These are phyloP conservation scores for Talaromyces sp. DNA, from an alignment of 2,329 filamentous ascomycete genomes.

Conservation along the genomic window DNA sequence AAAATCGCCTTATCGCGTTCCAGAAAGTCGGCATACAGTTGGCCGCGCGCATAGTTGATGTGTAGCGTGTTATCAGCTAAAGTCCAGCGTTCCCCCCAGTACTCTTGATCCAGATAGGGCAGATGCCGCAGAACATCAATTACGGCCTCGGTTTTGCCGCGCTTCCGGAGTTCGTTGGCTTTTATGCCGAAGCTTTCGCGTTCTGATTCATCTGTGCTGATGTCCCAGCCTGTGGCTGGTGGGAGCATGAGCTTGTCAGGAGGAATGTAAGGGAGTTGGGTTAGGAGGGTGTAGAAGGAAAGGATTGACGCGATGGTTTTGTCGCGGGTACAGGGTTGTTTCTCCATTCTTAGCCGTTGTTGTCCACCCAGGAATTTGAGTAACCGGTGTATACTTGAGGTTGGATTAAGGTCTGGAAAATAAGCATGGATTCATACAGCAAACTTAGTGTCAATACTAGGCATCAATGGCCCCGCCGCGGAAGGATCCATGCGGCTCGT, in stretches of 20 bases:
- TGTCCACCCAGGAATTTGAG: neutral
- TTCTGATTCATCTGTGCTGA: neutral
- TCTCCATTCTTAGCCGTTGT: neutral
- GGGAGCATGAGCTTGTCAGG: constrained; percentile 14
- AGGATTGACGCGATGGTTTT: constrained; percentile 11
- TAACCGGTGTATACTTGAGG: neutral
- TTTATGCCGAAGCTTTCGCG: neutral
- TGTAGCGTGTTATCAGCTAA: constrained; percentile 12
- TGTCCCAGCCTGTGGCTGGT: constrained; percentile 2
- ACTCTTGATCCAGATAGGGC: constrained; percentile 12
- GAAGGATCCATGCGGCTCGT: neutral
- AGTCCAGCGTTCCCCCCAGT: constrained; percentile 2
- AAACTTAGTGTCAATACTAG: too few species aligned
- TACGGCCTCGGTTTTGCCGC: constrained; percentile 10
- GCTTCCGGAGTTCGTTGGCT: neutral
- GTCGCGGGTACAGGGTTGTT: constrained; percentile 6
- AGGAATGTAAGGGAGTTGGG: constrained; percentile 15
- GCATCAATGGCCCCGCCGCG: neutral
- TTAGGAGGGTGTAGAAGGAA: constrained; percentile 12
- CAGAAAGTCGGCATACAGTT: constrained; percentile 4
- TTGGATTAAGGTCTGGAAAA: too few species aligned
- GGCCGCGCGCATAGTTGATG: constrained; percentile 13
- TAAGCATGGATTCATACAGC: too few species aligned
- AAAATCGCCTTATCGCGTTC: constrained; percentile 3
- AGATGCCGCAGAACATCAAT: constrained; percentile 5